These are phyloP conservation scores for Paramecium sexaurelia DNA, from an alignment of 73 alveolate genomes.

Conservation along the genomic window DNA sequence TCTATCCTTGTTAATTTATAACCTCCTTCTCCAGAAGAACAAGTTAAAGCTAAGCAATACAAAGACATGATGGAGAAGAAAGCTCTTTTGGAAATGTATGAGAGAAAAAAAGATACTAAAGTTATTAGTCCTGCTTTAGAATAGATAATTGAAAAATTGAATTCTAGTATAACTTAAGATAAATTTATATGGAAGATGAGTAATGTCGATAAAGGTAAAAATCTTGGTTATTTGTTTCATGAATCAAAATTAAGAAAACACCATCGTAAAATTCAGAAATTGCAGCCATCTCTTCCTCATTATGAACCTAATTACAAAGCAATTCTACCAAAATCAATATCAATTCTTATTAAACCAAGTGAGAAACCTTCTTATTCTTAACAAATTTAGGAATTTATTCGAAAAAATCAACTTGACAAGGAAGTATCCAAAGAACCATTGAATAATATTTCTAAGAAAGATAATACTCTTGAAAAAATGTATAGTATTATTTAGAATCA, in stretches of 20 bases:
- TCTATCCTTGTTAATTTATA: neutral
- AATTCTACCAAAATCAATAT: neutral
- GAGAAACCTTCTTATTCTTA: neutral
- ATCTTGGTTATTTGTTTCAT: conserved; percentile 42
- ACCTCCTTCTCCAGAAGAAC: neutral
- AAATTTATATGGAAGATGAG: conserved; percentile 49
- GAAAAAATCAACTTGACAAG: neutral
- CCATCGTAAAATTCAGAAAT: neutral
- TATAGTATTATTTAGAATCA: conserved; percentile 15
- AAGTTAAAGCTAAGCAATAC: neutral
- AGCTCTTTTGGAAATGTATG: conserved; percentile 14
- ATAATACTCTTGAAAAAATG: conserved; percentile 37
- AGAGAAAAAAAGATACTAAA: neutral
- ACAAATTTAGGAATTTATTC: neutral
- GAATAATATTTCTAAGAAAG: neutral
- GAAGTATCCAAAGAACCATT: neutral
- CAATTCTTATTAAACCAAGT: conserved; percentile 18
- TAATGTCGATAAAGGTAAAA: conserved; percentile 35
- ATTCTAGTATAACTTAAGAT: neutral
- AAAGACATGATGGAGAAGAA: conserved; percentile 28
- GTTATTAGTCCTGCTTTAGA: neutral
- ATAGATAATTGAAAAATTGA: neutral
- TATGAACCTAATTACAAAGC: conserved; percentile 32
- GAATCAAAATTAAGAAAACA: conserved; percentile 38
- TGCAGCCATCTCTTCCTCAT: neutral